A percentile compares a stretch with the other conserved stretches of the same genome.
phyloP scores from a whole-genome alignment of 2,329 filamentous ascomycete genomes.

The Clonostachys chloroleuca region DNA sequence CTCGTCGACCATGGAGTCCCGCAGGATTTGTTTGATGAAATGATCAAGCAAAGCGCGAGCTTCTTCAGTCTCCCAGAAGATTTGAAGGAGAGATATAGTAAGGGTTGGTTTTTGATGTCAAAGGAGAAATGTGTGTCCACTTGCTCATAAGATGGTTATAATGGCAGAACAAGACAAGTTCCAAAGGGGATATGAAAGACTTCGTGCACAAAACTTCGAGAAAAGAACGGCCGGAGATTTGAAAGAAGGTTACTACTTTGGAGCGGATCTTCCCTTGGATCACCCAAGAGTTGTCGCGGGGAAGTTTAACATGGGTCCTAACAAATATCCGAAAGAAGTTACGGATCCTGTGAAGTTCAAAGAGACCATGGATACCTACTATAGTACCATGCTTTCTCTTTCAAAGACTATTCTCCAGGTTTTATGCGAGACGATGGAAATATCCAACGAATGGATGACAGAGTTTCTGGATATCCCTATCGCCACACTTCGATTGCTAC shows the following conservation, averaged over 20 bases:
- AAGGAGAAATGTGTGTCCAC: too few relatives aligned
- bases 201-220: slow-evolving; percentile 39
- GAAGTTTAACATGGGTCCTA: slow-evolving; percentile 33
- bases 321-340: slow-evolving; percentile 34
- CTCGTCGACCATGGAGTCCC: slow-evolving; percentile 42
- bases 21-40: slow-evolving; percentile 26
- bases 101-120: slow-evolving; percentile 1
- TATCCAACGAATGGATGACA: slow-evolving; percentile 32
- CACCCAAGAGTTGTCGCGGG: slow-evolving; percentile 34
- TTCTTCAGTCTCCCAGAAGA: slow-evolving; percentile 43
- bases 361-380: slow-evolving; percentile 31
- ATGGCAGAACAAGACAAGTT: slow-evolving; percentile 21
- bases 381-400: slow-evolving; percentile 28
- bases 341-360: slow-evolving; percentile 25
- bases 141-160: too few relatives aligned
- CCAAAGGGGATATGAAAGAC: slow-evolving; percentile 45
- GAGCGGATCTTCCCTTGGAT: slow-evolving; percentile 28
- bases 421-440: slow-evolving; percentile 33
- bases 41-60: slow-evolving; percentile 32
- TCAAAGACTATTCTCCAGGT: slow-evolving; percentile 32
- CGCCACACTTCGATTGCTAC: slow-evolving; percentile 37
- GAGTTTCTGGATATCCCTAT: slow-evolving; percentile 37
- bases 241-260: slow-evolving; percentile 32
- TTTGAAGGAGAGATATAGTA: slow-evolving; percentile 35
- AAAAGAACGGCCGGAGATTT: slow-evolving; percentile 36